These are phyloP conservation scores for Malbranchea cinnamomea DNA, from an alignment of 2,329 filamentous ascomycete genomes.

Conservation along the genomic window DNA sequence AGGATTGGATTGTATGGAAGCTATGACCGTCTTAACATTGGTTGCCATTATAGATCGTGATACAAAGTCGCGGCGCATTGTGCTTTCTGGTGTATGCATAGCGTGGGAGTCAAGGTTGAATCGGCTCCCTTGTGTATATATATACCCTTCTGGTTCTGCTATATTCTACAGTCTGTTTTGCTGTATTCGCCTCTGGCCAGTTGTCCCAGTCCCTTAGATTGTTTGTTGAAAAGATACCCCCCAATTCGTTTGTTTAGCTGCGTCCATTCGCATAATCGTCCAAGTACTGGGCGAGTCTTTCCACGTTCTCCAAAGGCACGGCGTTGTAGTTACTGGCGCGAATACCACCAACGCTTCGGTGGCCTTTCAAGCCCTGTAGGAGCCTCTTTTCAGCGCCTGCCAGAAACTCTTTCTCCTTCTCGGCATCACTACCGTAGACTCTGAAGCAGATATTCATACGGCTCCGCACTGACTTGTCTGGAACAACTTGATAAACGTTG, in stretches of 20 bases:
- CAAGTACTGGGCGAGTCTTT: slow-evolving; percentile 29
- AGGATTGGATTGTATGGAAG: slow-evolving; percentile 45
- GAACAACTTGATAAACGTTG: slow-evolving; percentile 62
- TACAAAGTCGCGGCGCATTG: too few relatives aligned
- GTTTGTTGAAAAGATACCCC: slow-evolving; percentile 3
- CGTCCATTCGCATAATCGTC: slow-evolving; percentile 36
- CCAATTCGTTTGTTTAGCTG: neutral
- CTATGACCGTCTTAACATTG: slow-evolving; percentile 33
- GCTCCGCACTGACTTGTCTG: slow-evolving; percentile 59
- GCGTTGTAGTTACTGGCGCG: slow-evolving; percentile 83
- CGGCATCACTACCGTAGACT: slow-evolving; percentile 48
- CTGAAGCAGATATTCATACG: slow-evolving; percentile 95
- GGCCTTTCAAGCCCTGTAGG: slow-evolving; percentile 72
- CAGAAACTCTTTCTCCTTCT: slow-evolving; percentile 67
- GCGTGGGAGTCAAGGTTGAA: neutral
- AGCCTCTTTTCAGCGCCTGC: slow-evolving; percentile 52
- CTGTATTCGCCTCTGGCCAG: neutral
- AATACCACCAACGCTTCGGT: slow-evolving; percentile 75
- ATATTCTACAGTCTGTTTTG: neutral
- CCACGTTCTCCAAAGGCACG: slow-evolving; percentile 39
- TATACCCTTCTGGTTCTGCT: neutral
- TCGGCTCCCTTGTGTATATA: neutral
- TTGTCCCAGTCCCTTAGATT: too few relatives aligned
- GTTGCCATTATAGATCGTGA: too few relatives aligned
- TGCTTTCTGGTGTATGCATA: slow-evolving; percentile 7